Evolutionary conservation across 768 basidiomycete genomes (phyloP).

Genomic region (Auricularia sp.): DNA sequence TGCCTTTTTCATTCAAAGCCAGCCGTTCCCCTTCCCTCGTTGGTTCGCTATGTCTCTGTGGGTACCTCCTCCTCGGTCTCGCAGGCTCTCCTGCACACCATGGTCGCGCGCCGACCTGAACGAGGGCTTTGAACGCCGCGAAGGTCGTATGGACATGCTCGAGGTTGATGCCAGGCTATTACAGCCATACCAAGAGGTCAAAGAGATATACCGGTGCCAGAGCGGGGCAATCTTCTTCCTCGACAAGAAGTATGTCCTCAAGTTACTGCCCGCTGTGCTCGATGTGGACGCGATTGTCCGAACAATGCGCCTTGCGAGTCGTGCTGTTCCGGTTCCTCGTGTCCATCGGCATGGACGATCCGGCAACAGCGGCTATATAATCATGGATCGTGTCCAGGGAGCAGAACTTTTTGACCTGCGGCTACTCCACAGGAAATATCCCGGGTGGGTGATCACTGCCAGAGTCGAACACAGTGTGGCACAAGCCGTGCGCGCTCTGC

Average conservation of each 20-base stretch:
- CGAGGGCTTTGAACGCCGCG: too few relatives aligned
- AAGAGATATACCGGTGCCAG: background rate
- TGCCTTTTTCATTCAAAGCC: too few relatives aligned
- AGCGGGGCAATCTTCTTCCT: background rate
- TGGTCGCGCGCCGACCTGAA: too few relatives aligned
- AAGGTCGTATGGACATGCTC: background rate
- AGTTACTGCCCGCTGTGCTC: background rate
- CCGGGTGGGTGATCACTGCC: background rate
- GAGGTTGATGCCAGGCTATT: background rate
- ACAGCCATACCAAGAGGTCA: background rate
- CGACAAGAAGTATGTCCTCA: background rate
- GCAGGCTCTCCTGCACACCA: too few relatives aligned
- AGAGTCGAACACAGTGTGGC: background rate
- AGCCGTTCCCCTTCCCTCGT: too few relatives aligned
- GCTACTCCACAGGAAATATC: background rate
- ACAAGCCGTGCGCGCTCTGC: background rate
- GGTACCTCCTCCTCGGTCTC: too few relatives aligned
- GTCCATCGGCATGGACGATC: background rate
- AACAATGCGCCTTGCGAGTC: background rate
- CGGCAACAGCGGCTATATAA: background rate
- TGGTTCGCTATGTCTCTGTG: too few relatives aligned
- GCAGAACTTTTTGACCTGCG: background rate
- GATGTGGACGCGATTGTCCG: background rate
- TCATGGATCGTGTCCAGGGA: background rate
- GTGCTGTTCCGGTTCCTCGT: background rate